Evolutionary conservation across 2,329 filamentous ascomycete species (phyloP), one percentile per base, ranked within the genome.

Genomic region (Setomelanomma holmii): DNA sequence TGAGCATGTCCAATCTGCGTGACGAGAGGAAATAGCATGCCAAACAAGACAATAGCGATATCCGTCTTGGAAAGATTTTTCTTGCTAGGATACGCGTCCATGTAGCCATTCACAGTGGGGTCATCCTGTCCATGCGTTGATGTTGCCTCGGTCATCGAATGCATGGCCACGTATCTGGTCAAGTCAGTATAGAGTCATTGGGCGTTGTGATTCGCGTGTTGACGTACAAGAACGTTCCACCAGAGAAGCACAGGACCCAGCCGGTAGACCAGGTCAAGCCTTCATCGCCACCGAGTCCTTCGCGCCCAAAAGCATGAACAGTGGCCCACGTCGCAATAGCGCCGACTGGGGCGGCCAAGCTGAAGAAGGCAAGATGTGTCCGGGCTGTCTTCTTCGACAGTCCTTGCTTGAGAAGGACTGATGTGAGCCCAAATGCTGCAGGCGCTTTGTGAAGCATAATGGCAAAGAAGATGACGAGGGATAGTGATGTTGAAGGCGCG

Each of bases 371-470:
- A 23, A 99, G 80, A 75, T 98, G 95, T 0, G 88, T 88, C 51
- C 93, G 82, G 1, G 92, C 91, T 8, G 87, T 88, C 38, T 93
- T 86, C 74, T 96, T 98, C 11, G 90, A 91, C 1, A 98, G 80
- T 0, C 95, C 95, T 70, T 97, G 92, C 73, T 93, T 96, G 40
- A 99, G 80, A 40, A 99, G 78, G 1, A 97, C 86, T 1, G 92
- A 93, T 0, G 93, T 98, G 41, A 99, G 79, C 0, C 95, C 95
- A 77, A 99, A 99, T 0, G 95, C 93, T 1, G 95, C 95, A 0
- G 93, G 93, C 1, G 92, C 93, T 78, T 98, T 99, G 76, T 99
- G 95, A 5, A 98, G 86, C 90, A 99, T 96, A 63, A 99, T 95
- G 10, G 95, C 95, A 35, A 96, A 77, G 74, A 99, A 99, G 34